Base-by-base conservation (phyloP, 768 basidiomycete species). In the Mrakia frigida region DNA sequence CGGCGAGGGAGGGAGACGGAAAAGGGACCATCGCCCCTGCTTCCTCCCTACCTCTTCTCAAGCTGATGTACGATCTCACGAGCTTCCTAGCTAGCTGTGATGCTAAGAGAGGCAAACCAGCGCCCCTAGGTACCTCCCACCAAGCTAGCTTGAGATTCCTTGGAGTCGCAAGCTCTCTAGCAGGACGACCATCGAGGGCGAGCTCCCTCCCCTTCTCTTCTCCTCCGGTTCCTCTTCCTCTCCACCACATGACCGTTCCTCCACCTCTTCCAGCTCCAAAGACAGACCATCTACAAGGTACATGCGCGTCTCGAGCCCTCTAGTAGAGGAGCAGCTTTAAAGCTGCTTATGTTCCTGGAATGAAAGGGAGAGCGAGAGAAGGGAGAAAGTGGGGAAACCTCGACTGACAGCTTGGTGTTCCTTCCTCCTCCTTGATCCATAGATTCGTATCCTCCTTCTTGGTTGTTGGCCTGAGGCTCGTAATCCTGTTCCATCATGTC, bases 401-500 rank as follows among this genome's bases (percentile, higher is more conserved):
- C 14, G 73, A 39, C 74, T 50, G 4, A 53, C 74, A 75, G 68
- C 68, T 69, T 75, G 21, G 46, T 74, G 71, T 31, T 53, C 33
- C 25, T 25, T 16, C 25, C 52, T 23, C 23, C 28, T 31, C 13
- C 63, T 23, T 68, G 35, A n/a, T 68, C 65, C 69, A 70, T 70
- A 18, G 39, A 28, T 28, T 70, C 41, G 46, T 61, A 52, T 0
- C 41, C 46, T 10, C 11, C 23, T 50, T 14, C 43, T 14, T 50
- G 46, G 4, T 73, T 31, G 25, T 35, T 14, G 41, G 53, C 37
- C 23, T 74, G 60, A 18, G 74, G 31, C 21, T 28, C n/a, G 74
- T 74, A 53, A 53, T 75, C 74, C 21, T 53, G 63, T 52, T 75
- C 74, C 68, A 46, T 59, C 67, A 69, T 75, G 52, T 75, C 67